Evolutionary conservation across 176 grass and related monocot genomes (phyloP).

Genomic region (Rhynchospora breviuscula): DNA sequence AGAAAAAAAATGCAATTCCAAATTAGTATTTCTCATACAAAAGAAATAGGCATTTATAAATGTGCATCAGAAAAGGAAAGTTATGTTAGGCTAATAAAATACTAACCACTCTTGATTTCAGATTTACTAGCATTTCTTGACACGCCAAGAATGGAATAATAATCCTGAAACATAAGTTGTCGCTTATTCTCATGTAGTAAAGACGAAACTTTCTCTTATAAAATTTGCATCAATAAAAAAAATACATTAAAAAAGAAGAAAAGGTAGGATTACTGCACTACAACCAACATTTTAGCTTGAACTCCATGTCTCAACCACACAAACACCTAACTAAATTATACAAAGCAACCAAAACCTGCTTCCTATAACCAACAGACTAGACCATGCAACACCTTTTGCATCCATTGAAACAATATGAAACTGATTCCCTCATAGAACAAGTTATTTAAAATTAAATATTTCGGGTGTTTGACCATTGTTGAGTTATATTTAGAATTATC

Average conservation of each 20-base stretch:
- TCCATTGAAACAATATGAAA: not conserved
- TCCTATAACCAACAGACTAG: not conserved
- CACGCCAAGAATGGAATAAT: conserved; percentile 79
- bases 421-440: not conserved
- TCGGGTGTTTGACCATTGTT: not conserved
- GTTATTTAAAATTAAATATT: not conserved
- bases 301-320: not conserved
- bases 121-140: conserved; percentile 98
- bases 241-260: not conserved
- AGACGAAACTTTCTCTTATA: too few species aligned
- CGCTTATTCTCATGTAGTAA: not conserved
- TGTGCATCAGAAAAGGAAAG: not conserved
- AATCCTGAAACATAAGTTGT: conserved; percentile 63
- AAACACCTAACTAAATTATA: not conserved
- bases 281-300: not conserved
- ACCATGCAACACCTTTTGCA: not conserved
- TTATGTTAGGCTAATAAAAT: not conserved
- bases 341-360: not conserved
- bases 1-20: not conserved
- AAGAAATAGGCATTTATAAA: not conserved
- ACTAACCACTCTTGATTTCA: conserved; percentile 95
- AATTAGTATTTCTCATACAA: conserved; percentile 6
- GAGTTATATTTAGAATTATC: too few species aligned
- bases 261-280: not conserved
- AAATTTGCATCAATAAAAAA: not conserved